A percentile compares a stretch with the other conserved stretches of the same genome.
Conservation (phyloP, 352 stramenopile species). For the Pythium pectinolyticum region DNA sequence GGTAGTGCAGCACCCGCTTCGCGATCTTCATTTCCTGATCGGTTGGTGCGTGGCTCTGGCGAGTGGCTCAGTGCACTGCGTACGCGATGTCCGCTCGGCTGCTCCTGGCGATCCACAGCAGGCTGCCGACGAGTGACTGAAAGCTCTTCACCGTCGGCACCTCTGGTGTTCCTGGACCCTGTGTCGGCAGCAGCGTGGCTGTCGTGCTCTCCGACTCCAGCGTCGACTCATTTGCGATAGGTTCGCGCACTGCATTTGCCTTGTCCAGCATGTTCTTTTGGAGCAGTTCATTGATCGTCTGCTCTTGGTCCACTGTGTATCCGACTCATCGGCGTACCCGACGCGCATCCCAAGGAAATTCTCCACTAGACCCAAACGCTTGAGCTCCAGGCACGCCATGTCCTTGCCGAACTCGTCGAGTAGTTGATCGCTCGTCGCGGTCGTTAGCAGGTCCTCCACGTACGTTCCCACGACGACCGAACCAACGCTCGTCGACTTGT, state of each 20-base stretch:
- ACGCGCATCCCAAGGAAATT: too few relatives aligned
- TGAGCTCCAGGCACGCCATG: too few relatives aligned
- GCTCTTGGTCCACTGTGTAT: too few relatives aligned
- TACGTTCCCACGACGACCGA: not conserved
- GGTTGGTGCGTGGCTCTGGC: slow-evolving; percentile 17
- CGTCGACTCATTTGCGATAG: too few relatives aligned
- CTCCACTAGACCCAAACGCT: too few relatives aligned
- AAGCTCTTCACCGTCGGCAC: slow-evolving; percentile 9
- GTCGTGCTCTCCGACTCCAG: too few relatives aligned
- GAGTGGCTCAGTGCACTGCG: slow-evolving; percentile 24
- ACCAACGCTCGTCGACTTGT: too few relatives aligned
- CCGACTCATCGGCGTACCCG: too few relatives aligned
- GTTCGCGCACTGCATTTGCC: too few relatives aligned
- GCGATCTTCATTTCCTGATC: slow-evolving; percentile 18
- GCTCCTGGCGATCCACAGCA: slow-evolving; percentile 33
- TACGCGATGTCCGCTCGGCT: slow-evolving; percentile 32
- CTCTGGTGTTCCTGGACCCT: not conserved
- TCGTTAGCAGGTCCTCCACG: not conserved
- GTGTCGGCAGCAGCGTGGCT: not conserved
- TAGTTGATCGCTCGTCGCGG: not conserved
- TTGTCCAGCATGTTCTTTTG: too few relatives aligned
- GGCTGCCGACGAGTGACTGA: slow-evolving; percentile 31
- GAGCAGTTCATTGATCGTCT: too few relatives aligned
- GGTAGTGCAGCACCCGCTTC: slow-evolving; percentile 25
- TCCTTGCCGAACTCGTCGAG: too few relatives aligned